Evolutionary conservation across 2,329 filamentous ascomycete genomes (phyloP).

Genomic region (Hymenoscyphus fraxineus): DNA sequence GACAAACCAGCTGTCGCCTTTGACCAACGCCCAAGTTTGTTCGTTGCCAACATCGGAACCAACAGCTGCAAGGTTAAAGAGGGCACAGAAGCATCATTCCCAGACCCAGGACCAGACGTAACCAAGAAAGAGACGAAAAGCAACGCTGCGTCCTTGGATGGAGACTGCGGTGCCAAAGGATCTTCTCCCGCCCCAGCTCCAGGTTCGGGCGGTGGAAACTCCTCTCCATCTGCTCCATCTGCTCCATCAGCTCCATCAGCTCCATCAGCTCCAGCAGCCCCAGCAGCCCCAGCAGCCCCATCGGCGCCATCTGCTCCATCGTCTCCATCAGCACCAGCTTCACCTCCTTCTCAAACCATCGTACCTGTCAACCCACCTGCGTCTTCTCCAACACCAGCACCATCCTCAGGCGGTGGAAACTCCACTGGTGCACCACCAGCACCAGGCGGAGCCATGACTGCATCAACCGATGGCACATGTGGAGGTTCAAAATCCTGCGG

Average conservation of each 20-base stretch:
- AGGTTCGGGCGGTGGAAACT: neutral
- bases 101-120: constrained; percentile 46
- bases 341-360: no score
- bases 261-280: neutral
- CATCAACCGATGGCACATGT: constrained; percentile 6
- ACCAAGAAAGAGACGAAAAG: constrained; percentile 11
- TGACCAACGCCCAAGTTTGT: constrained; percentile 50
- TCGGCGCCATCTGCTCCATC: neutral
- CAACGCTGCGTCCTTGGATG: constrained; percentile 18
- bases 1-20: constrained; percentile 36
- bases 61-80: constrained; percentile 49
- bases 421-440: neutral
- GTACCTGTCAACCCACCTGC: no score
- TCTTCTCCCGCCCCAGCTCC: constrained; percentile 6
- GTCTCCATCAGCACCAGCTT: neutral
- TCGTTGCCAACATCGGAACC: constrained; percentile 51
- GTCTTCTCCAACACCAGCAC: neutral
- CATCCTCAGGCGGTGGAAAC: neutral
- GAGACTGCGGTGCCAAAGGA: constrained; percentile 19
- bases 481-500: constrained; percentile 2
- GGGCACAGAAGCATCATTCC: constrained; percentile 48
- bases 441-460: neutral
- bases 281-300: neutral
- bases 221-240: neutral
- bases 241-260: neutral